Conservation (phyloP, 2,329 filamentous ascomycete species). For the Aspergillus neoniger region DNA sequence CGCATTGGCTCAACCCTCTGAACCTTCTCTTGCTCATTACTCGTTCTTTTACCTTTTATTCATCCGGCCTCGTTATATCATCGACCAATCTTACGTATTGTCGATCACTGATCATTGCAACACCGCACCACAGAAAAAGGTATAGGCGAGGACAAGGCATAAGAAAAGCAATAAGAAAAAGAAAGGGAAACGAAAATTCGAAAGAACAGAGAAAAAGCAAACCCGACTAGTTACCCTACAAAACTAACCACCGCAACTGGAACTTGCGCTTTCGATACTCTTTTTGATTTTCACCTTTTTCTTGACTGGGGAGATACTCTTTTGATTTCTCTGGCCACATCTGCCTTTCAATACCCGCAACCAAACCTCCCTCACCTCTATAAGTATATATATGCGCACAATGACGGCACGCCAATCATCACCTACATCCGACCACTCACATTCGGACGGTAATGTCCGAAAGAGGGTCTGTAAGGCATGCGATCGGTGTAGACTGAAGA, state of each 20-base stretch:
- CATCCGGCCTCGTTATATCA: conserved; percentile 18
- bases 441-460: conserved; percentile 52
- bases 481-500: conserved; percentile 66
- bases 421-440: conserved; percentile 42
- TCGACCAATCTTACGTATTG: conserved; percentile 19
- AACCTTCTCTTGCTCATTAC: conserved; percentile 4
- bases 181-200: not conserved
- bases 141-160: conserved; percentile 14
- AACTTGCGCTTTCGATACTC: not conserved
- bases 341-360: conserved; percentile 15
- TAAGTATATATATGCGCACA: conserved; percentile 20
- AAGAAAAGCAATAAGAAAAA: conserved; percentile 7
- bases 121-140: conserved; percentile 9
- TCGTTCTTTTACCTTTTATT: conserved; percentile 6
- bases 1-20: not conserved
- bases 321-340: not conserved
- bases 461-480: conserved; percentile 69
- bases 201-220: conserved; percentile 13
- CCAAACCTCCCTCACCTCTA: not conserved
- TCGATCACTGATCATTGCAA: conserved; percentile 14
- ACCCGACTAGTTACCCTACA: conserved; percentile 7
- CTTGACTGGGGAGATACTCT: not conserved
- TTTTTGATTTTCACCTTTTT: not conserved
- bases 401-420: conserved; percentile 45
- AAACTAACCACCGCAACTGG: conserved; percentile 2